Conservation (phyloP, 768 basidiomycete species). For the Mycena metata region DNA sequence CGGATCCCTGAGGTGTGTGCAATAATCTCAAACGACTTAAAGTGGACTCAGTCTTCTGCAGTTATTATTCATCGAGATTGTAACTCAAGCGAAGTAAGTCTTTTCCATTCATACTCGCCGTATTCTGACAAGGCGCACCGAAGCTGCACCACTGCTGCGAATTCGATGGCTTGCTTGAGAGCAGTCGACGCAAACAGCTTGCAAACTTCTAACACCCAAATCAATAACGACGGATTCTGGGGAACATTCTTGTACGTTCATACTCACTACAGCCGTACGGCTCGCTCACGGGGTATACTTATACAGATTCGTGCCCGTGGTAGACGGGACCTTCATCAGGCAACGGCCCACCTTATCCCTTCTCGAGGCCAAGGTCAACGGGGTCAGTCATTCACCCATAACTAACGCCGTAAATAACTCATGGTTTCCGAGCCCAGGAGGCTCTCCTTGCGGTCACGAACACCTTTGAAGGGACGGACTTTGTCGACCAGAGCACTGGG, state of each 20-base stretch:
- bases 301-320: slow-evolving; percentile 47
- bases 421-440: not conserved
- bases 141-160: slow-evolving; percentile 40
- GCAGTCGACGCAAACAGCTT: slow-evolving; percentile 39
- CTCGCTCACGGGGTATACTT: no score
- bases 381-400: slow-evolving; percentile 40
- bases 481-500: slow-evolving; percentile 40
- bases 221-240: slow-evolving; percentile 45
- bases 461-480: slow-evolving; percentile 47
- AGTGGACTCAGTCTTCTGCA: slow-evolving; percentile 4
- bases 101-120: not conserved
- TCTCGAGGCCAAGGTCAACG: slow-evolving; percentile 46
- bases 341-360: slow-evolving; percentile 50
- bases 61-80: slow-evolving; percentile 40
- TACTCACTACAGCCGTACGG: no score
- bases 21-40: no score
- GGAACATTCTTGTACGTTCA: slow-evolving; percentile 10
- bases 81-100: slow-evolving; percentile 38
- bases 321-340: slow-evolving; percentile 51
- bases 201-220: slow-evolving; percentile 43
- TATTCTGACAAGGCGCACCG: not conserved
- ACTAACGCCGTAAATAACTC: not conserved
- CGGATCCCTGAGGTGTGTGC: slow-evolving; percentile 31
- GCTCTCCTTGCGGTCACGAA: slow-evolving; percentile 45
- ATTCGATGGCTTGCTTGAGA: slow-evolving; percentile 39